phyloP scores from a whole-genome alignment of 108 stramenopile species.

The Conticribra weissflogii region DNA sequence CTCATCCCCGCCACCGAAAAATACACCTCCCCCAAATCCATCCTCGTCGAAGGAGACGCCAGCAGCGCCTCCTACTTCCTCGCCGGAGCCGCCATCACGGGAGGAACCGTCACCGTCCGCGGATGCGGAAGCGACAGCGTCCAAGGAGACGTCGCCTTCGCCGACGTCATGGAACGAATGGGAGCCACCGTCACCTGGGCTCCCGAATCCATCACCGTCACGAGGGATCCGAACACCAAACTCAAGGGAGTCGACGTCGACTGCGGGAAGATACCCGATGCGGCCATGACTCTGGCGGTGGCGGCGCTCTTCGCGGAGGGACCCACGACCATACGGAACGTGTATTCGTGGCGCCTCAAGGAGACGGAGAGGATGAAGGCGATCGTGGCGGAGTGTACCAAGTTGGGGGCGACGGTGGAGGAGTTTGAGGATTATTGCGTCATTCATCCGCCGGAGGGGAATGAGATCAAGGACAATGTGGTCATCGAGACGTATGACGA shows the following conservation, averaged over 20 bases:
- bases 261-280: constrained; percentile 97
- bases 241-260: constrained; percentile 96
- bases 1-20: constrained; percentile 60
- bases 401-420: constrained; percentile 93
- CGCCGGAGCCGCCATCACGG: constrained; percentile 96
- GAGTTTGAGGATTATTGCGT: constrained; percentile 95
- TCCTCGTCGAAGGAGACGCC: constrained; percentile 97
- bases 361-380: constrained; percentile 99
- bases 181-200: constrained; percentile 93
- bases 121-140: constrained; percentile 91
- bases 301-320: constrained; percentile 95
- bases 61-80: constrained; percentile 97
- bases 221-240: constrained; percentile 68
- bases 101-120: constrained; percentile 92
- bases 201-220: constrained; percentile 91
- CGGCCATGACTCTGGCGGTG: constrained; percentile 97
- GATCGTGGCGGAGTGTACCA: constrained; percentile 97
- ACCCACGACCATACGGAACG: constrained; percentile 96
- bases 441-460: constrained; percentile 86
- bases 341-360: constrained; percentile 97
- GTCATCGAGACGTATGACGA: constrained; percentile 98
- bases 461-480: constrained; percentile 88
- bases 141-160: constrained; percentile 97
- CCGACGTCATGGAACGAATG: constrained; percentile 95
- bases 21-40: constrained; percentile 73